Percentiles rank a stretch among this genome's conserved stretches.
Evolutionary conservation across 2,329 filamentous ascomycete genomes (phyloP).

Genomic region (Ramularia endophylla): DNA sequence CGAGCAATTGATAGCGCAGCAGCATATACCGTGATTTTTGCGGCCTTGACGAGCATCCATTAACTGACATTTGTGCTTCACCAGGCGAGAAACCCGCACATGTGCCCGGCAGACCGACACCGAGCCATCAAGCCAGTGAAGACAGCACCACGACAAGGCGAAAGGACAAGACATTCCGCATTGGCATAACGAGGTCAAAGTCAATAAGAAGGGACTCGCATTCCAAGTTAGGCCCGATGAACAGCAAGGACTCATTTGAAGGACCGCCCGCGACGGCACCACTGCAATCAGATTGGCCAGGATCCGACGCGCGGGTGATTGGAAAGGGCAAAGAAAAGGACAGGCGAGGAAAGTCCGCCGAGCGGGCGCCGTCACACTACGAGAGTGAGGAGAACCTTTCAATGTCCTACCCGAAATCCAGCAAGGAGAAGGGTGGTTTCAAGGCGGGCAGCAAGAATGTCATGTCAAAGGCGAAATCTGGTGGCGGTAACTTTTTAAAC

Average conservation of each 20-base stretch:
- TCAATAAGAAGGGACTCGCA: constrained; percentile 29
- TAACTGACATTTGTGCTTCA: constrained; percentile 12
- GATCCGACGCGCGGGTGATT: constrained; percentile 19
- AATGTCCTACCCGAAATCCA: constrained; percentile 11
- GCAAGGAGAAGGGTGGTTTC: constrained; percentile 23
- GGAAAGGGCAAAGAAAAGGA: constrained; percentile 20
- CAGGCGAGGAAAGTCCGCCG: constrained; percentile 29
- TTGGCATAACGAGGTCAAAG: constrained; percentile 22
- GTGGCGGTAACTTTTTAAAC: constrained; percentile 20
- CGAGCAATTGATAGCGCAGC: too few relatives aligned
- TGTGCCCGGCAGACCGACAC: constrained; percentile 18
- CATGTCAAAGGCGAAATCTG: constrained; percentile 21
- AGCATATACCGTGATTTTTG: too few relatives aligned
- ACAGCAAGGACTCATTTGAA: constrained; percentile 21
- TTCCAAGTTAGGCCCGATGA: constrained; percentile 18
- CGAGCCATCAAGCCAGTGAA: constrained; percentile 24
- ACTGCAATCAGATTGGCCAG: constrained; percentile 22
- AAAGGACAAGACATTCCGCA: constrained; percentile 25
- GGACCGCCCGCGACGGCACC: constrained; percentile 26
- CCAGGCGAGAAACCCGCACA: constrained; percentile 12
- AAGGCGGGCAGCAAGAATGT: constrained; percentile 26
- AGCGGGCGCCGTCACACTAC: constrained; percentile 20
- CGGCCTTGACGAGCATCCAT: too few relatives aligned
- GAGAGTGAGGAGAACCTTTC: constrained; percentile 24
- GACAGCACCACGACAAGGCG: constrained; percentile 21